Evolutionary conservation across 352 stramenopile genomes (phyloP).

Genomic region (Phytophthora sojae): DNA sequence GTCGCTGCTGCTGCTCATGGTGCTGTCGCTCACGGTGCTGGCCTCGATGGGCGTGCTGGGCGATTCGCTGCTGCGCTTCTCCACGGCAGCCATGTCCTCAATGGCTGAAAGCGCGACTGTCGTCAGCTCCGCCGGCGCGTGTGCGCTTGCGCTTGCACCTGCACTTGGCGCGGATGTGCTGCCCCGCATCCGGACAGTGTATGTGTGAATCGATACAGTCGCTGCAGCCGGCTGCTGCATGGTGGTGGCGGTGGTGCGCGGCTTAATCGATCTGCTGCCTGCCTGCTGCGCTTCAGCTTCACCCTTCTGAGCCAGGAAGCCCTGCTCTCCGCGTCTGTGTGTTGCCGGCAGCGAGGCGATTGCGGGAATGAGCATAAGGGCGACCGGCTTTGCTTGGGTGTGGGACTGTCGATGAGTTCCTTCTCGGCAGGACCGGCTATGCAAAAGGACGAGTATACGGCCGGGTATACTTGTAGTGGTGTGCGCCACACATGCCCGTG

Average conservation of each 20-base stretch:
- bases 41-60: slow-evolving; percentile 26
- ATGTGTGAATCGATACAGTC: neutral
- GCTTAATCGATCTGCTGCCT: neutral
- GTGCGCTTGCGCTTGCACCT: slow-evolving; percentile 34
- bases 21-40: slow-evolving; percentile 47
- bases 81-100: slow-evolving; percentile 20
- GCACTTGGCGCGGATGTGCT: slow-evolving; percentile 27
- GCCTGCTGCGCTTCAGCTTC: neutral
- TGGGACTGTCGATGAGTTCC: slow-evolving; percentile 30
- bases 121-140: slow-evolving; percentile 1
- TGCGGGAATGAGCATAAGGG: slow-evolving; percentile 37
- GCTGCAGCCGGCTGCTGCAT: neutral
- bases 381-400: slow-evolving; percentile 12
- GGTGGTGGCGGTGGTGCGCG: too few relatives aligned
- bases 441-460: slow-evolving; percentile 24
- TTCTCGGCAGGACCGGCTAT: slow-evolving; percentile 15
- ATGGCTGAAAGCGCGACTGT: slow-evolving; percentile 32
- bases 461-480: neutral
- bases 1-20: slow-evolving; percentile 47
- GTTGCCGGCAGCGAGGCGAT: slow-evolving; percentile 30
- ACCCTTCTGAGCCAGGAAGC: neutral
- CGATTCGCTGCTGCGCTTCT: slow-evolving; percentile 17
- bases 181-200: slow-evolving; percentile 23
- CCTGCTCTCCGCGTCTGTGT: slow-evolving; percentile 1
- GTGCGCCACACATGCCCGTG: neutral